Conservation (phyloP, 164 flowering plant genomes). For the Annona squamosa region DNA sequence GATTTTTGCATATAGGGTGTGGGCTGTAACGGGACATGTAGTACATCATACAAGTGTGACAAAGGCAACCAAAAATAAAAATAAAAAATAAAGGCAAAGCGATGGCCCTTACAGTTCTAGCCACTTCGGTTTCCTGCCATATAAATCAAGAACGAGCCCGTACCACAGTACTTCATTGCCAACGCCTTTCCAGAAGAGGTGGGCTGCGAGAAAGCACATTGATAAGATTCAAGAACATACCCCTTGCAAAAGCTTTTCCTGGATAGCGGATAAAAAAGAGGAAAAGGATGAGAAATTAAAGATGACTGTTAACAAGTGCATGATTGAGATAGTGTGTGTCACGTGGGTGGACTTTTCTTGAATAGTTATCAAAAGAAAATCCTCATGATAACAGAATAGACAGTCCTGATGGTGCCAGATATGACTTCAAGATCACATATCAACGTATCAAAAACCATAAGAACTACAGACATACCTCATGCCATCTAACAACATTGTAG, state of each 20-base stretch:
- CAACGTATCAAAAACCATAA: neutral
- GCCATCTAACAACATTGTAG: slow-evolving; percentile 64
- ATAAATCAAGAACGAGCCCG: slow-evolving; percentile 53
- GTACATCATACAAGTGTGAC: too few species aligned
- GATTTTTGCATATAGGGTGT: too few species aligned
- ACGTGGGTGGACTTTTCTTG: neutral
- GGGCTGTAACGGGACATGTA: too few species aligned
- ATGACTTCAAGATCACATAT: neutral
- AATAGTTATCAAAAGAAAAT: neutral
- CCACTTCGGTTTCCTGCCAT: neutral
- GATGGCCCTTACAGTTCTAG: neutral
- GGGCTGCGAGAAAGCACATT: slow-evolving; percentile 76
- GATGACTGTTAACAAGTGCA: neutral
- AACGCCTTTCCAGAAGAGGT: slow-evolving; percentile 63
- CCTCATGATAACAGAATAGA: neutral
- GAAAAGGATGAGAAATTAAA: neutral
- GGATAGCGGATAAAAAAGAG: slow-evolving; percentile 12
- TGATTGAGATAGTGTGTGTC: neutral
- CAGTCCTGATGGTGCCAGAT: too few species aligned
- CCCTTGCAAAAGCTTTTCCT: slow-evolving; percentile 65
- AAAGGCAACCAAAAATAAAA: too few species aligned
- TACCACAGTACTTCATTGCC: slow-evolving; percentile 47
- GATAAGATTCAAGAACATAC: slow-evolving; percentile 35
- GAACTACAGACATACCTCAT: slow-evolving; percentile 31
- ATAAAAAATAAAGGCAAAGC: too few species aligned